Evolutionary conservation across 164 flowering plant species (phyloP), one percentile per base, ranked within the genome.

Genomic region (Tetracentron sinense): DNA sequence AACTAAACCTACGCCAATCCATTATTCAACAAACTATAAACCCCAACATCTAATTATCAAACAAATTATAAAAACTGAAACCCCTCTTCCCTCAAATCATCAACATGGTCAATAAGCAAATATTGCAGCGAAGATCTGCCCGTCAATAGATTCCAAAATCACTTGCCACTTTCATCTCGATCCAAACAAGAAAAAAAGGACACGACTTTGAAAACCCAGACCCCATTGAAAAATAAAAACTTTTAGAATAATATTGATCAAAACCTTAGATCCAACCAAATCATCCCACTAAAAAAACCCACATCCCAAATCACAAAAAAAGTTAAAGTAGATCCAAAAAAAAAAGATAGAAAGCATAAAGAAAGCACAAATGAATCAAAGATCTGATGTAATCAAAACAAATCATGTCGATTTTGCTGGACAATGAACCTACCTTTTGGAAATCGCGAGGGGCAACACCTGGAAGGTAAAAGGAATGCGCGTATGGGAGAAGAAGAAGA

Each of bases 371-470:
- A 58, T 16, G n/a, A 14, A 0, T 2, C 50, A 66, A 29, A 61
- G 52, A 69, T 62, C 56, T 56, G 15, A 23, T 1, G 5, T 48
- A 19, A 30, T 4, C 35, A n/a, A 56, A 26, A 16, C 19, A 38
- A 11, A n/a, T 35, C 16, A 31, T 7, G 25, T 58, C 47, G 11
- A 48, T 6, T 29, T 63, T 11, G 3, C 22, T 42, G n/a, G 7
- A 26, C 8, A 31, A 31, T 49, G 33, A 23, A 46, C 54, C 53
- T 56, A 81, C 85, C 73, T 42, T 58, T 44, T 56, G 72, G 60
- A 82, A 82, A 67, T 82, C 85, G 42, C 75, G 83, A 69, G 83
- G 85, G 25, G 83, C 81, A 44, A 82, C 85, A 52, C 85, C 85
- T 11, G 85, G 85, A 22, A 82, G 81, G 42, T 82, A 82, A 62